phyloP scores from a whole-genome alignment of 208 protist species.

The Trichomonas vaginalis region DNA sequence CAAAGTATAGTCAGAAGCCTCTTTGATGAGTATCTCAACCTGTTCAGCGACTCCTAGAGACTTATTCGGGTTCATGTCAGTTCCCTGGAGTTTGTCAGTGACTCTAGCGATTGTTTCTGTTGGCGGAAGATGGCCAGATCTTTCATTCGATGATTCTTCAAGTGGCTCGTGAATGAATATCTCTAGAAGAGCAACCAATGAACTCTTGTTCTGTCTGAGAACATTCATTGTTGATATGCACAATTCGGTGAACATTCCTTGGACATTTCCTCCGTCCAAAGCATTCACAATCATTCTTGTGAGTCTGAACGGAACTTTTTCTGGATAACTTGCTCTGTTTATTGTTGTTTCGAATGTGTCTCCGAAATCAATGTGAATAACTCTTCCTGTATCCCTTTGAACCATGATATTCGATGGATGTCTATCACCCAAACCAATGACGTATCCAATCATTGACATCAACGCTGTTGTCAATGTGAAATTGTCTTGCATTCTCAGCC shows the following conservation, averaged over 20 bases:
- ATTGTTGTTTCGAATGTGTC: neutral
- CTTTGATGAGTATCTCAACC: neutral
- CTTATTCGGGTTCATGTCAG: neutral
- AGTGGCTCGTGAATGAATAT: neutral
- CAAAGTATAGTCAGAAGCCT: neutral
- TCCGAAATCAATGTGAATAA: conserved; percentile 17
- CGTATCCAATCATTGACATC: conserved; percentile 10
- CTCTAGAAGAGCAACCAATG: neutral
- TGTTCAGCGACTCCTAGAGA: neutral
- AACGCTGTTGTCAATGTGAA: neutral
- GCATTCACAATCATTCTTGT: neutral
- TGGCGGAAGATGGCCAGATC: neutral
- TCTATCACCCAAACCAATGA: neutral
- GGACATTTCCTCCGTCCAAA: neutral
- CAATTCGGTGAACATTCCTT: neutral
- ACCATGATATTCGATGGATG: no score
- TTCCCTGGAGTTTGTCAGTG: neutral
- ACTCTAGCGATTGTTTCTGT: neutral
- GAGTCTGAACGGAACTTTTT: neutral
- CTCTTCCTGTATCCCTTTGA: neutral
- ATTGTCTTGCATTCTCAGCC: neutral
- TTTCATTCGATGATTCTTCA: neutral
- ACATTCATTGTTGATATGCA: neutral
- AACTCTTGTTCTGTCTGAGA: neutral
- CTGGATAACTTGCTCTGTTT: conserved; percentile 28